Conservation (phyloP, 1,284 basidiomycete species). For the Sporisorium scitamineum region DNA sequence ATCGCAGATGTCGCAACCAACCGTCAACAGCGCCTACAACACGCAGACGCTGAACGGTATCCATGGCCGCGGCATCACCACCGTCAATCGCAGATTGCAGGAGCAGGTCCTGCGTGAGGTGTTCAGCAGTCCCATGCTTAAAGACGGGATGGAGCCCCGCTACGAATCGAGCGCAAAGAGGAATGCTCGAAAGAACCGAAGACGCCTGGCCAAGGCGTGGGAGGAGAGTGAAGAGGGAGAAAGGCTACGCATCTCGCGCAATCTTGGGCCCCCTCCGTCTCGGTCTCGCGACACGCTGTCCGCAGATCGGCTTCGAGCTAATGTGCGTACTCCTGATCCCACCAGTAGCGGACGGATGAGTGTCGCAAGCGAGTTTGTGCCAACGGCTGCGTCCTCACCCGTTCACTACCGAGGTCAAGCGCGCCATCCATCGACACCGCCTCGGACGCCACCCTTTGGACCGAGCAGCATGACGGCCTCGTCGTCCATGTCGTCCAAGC, state of each 20-base stretch:
- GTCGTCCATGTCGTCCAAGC: slow-evolving; percentile 39
- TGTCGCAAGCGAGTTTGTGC: slow-evolving; percentile 38
- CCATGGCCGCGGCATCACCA: slow-evolving; percentile 63
- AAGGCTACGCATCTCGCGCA: slow-evolving; percentile 36
- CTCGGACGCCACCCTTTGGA: slow-evolving; percentile 37
- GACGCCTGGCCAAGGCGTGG: slow-evolving; percentile 62
- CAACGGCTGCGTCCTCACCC: slow-evolving; percentile 37
- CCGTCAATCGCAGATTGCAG: slow-evolving; percentile 66
- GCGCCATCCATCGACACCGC: slow-evolving; percentile 45
- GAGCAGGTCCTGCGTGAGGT: slow-evolving; percentile 68
- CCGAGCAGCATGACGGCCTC: slow-evolving; percentile 33
- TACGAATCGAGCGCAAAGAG: slow-evolving; percentile 47
- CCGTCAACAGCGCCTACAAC: neutral
- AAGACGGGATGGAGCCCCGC: slow-evolving; percentile 43
- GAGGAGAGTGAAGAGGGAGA: slow-evolving; percentile 62
- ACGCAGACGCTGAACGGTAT: slow-evolving; percentile 42
- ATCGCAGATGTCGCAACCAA: slow-evolving; percentile 35
- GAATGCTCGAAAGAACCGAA: slow-evolving; percentile 54
- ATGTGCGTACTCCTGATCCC: slow-evolving; percentile 35
- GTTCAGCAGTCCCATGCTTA: slow-evolving; percentile 59
- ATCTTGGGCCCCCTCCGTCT: slow-evolving; percentile 21
- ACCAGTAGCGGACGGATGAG: slow-evolving; percentile 42
- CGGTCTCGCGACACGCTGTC: slow-evolving; percentile 12
- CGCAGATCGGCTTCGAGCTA: slow-evolving; percentile 7
- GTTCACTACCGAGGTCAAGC: slow-evolving; percentile 37